These are phyloP conservation scores for Pythium rishiriense DNA, from an alignment of 352 stramenopile species.

Conservation along the genomic window DNA sequence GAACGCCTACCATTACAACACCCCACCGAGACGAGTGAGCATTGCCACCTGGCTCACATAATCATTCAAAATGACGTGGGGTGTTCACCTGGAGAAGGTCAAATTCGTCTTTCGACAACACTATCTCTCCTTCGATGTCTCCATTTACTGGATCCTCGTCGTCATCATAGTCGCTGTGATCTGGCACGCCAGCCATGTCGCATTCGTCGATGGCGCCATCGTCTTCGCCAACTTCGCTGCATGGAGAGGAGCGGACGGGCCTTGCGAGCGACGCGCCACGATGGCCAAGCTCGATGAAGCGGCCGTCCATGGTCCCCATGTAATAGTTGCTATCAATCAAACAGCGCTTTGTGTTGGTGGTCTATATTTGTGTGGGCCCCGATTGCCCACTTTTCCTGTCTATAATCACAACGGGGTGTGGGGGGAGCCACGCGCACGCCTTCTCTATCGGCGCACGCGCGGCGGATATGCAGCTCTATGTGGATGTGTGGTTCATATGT, in stretches of 20 bases:
- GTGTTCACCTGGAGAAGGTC: slow-evolving; percentile 48
- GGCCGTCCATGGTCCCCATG: slow-evolving; percentile 15
- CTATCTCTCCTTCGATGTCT: slow-evolving; percentile 34
- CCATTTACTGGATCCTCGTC: slow-evolving; percentile 14
- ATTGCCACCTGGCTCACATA: no score
- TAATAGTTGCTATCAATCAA: neutral
- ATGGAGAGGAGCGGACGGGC: neutral
- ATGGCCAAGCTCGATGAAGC: neutral
- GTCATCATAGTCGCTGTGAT: slow-evolving; percentile 1
- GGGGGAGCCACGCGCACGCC: neutral
- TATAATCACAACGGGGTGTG: neutral
- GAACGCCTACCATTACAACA: slow-evolving; percentile 28
- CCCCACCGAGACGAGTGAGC: no score
- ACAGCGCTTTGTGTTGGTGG: neutral
- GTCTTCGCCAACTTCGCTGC: neutral
- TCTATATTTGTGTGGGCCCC: slow-evolving; percentile 9
- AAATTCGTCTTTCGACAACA: slow-evolving; percentile 54
- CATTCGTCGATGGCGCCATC: slow-evolving; percentile 11
- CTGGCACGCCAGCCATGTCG: neutral
- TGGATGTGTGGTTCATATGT: neutral
- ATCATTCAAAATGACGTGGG: no score
- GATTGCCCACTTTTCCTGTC: neutral
- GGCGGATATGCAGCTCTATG: slow-evolving; percentile 17
- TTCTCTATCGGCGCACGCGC: slow-evolving; percentile 2
- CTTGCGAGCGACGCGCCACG: neutral